Base-by-base conservation (phyloP, 2,329 filamentous ascomycete genomes). In the Arthroderma sp. region DNA sequence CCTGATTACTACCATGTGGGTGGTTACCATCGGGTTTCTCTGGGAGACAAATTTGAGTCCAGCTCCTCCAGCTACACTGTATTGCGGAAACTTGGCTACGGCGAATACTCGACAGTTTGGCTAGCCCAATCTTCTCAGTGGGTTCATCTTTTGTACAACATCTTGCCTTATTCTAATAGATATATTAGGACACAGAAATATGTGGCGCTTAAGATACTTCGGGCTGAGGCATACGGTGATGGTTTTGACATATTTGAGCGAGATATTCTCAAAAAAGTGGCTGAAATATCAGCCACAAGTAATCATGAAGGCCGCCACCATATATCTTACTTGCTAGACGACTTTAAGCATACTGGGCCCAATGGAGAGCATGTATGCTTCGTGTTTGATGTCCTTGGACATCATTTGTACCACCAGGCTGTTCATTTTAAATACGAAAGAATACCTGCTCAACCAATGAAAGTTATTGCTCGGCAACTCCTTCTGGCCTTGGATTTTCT, bases 71-170 rank as follows among this genome's bases (percentile, higher is more conserved):
- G 15, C 48, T 52, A 40, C 48, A 47, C 30, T 32, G 48, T 29
- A 29, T 42, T 48, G 44, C 47, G 37, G 43, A 50, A 51, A 51
- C 48, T 46, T 28, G 47, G 36, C 31, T 43, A 41, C 43, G 37
- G 51, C 6, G 30, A 42, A 36, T 48, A 46, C 38, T 47, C 46
- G 7, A 50, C 49, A 22, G 40, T 41, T 30, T 51, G 47, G 47
- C 45, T 51, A 32, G 49, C 45, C 1, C 67, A 81, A 62, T 87
- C 94, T 69, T 91, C 88, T 58, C 75, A 52, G 60, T 61, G 41
- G 46, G 55, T 49, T 32, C 8, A 44, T 7, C 29, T n/a, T n/a
- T 38, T 32, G 36, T 5, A 8, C 2, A 29, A 6, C 29, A 11
- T 9, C 28, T 15, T 32, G 22, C 22, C 36, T 36, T 2, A 37